Conservation (phyloP, 2,329 filamentous ascomycete genomes). For the Aspergillus transmontanensis region DNA sequence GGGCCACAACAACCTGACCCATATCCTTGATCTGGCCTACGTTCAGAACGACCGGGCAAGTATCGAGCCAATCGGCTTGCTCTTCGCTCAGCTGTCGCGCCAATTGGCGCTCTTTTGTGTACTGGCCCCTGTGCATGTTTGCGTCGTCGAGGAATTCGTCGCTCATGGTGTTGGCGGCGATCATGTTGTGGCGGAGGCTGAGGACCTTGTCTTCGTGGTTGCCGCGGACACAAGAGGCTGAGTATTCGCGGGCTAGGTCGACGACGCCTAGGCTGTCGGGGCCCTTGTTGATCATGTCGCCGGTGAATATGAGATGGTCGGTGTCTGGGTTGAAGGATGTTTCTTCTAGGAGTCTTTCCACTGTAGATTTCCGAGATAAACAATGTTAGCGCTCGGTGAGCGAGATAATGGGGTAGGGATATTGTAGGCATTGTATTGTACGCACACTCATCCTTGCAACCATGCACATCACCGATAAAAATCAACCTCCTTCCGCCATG, state of each 20-base stretch:
- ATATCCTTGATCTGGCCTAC: conserved; percentile 64
- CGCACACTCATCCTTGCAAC: conserved; percentile 70
- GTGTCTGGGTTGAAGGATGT: conserved; percentile 61
- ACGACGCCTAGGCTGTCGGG: conserved; percentile 80
- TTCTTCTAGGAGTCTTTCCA: conserved; percentile 65
- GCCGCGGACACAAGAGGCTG: conserved; percentile 81
- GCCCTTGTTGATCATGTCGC: conserved; percentile 84
- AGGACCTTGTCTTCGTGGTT: conserved; percentile 91
- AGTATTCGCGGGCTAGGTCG: conserved; percentile 69
- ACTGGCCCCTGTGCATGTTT: conserved; percentile 30
- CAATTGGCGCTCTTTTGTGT: conserved; percentile 49
- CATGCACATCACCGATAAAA: conserved; percentile 90
- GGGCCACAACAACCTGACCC: conserved; percentile 73
- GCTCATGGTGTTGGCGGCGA: conserved; percentile 25
- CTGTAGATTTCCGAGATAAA: conserved; percentile 26
- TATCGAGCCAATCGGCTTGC: conserved; percentile 69
- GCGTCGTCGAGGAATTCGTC: conserved; percentile 26
- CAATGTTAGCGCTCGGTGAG: neutral
- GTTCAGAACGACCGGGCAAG: conserved; percentile 76
- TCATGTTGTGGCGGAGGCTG: conserved; percentile 59
- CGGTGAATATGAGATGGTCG: conserved; percentile 76
- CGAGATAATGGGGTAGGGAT: neutral
- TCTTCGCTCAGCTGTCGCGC: conserved; percentile 59
- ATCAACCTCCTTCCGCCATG: conserved; percentile 63
- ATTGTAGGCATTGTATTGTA: conserved; percentile 9